phyloP scores from a whole-genome alignment of 139 green algal species.

The Picochlorum sp. region DNA sequence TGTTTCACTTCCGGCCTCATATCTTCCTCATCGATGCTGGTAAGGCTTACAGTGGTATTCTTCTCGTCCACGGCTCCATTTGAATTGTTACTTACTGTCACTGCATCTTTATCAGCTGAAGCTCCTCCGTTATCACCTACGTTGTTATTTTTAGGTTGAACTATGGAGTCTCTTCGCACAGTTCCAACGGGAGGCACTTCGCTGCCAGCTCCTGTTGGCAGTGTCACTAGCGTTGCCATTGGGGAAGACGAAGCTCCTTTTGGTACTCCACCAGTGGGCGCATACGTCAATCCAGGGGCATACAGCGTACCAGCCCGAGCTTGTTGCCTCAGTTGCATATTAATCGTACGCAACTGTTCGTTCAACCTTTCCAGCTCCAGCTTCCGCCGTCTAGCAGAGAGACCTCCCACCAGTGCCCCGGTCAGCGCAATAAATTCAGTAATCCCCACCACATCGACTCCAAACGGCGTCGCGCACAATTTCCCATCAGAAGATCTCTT shows the following conservation, averaged over 20 bases:
- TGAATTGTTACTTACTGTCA: background rate
- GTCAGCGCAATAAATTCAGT: slow-evolving; percentile 78
- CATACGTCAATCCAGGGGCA: slow-evolving; percentile 66
- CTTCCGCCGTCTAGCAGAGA: slow-evolving; percentile 70
- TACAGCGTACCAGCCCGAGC: slow-evolving; percentile 76
- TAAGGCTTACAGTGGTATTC: slow-evolving; percentile 11
- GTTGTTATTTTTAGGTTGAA: background rate
- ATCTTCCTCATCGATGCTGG: slow-evolving; percentile 71
- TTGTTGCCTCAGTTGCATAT: slow-evolving; percentile 78
- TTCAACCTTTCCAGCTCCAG: slow-evolving; percentile 81
- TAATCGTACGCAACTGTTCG: slow-evolving; percentile 85
- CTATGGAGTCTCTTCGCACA: too few species aligned
- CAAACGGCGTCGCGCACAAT: slow-evolving; percentile 91
- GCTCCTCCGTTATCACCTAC: background rate
- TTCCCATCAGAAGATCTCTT: slow-evolving; percentile 28
- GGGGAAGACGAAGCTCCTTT: background rate
- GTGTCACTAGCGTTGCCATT: background rate
- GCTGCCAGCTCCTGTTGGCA: background rate
- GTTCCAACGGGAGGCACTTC: too few species aligned
- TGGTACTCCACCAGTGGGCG: slow-evolving; percentile 13
- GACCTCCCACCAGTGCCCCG: slow-evolving; percentile 53
- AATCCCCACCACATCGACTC: slow-evolving; percentile 93
- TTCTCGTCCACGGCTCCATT: background rate
- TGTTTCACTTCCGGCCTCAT: slow-evolving; percentile 47
- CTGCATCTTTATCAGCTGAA: background rate